These are phyloP conservation scores for Saccharomycopsis selenospora DNA, from an alignment of 805 yeast genomes.

Conservation along the genomic window DNA sequence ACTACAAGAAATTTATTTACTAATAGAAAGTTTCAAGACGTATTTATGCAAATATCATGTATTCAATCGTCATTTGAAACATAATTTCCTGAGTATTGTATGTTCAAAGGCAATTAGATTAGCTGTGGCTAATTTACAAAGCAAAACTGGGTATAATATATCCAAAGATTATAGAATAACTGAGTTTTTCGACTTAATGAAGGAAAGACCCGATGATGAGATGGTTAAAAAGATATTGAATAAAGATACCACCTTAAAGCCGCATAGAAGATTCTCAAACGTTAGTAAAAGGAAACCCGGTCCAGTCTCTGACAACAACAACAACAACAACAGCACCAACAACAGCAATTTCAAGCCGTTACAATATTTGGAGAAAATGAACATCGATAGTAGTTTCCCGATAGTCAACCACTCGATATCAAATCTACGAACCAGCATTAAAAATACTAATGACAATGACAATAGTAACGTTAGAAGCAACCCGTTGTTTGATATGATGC, in stretches of 20 bases:
- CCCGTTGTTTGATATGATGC: not conserved
- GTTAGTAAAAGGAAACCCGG: not conserved
- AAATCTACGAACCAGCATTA: not conserved
- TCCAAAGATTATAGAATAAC: not conserved
- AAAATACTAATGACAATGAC: not conserved
- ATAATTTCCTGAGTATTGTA: not conserved
- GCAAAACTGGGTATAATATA: not conserved
- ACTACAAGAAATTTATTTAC: not conserved
- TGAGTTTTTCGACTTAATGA: not conserved
- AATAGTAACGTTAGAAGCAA: not conserved
- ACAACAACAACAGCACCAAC: too few species aligned
- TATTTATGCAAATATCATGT: not conserved
- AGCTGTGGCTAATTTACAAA: not conserved
- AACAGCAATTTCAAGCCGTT: not conserved
- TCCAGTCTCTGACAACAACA: too few species aligned
- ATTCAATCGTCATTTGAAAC: not conserved
- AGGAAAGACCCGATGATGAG: not conserved
- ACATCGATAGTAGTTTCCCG: not conserved
- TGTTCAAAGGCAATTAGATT: not conserved
- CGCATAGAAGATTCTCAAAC: not conserved
- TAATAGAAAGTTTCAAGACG: not conserved
- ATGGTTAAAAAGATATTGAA: not conserved
- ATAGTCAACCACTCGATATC: not conserved
- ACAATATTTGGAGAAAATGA: not conserved
- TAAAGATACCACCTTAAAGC: not conserved